Evolutionary conservation across 148 eudicot genomes (phyloP), one percentile per base, ranked within the genome.

Genomic region (Chenopodium album): DNA sequence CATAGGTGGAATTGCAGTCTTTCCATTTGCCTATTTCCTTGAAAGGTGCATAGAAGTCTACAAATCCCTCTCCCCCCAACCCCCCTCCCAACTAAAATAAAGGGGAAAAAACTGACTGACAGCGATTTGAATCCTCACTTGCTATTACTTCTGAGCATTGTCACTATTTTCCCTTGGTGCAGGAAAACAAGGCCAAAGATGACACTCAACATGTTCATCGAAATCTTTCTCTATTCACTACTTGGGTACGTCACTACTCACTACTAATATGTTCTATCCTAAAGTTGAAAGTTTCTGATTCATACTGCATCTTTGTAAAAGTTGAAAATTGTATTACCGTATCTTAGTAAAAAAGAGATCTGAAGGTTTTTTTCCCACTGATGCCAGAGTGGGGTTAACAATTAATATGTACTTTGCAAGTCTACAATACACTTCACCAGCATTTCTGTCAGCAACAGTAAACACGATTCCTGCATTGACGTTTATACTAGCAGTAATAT

Each of bases 341-440:
- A 70, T 76, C 19, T 20, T 29, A 9, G 9, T 64, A 28, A 67
- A 60, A 41, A 80, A 31, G 52, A 77, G 9, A 59, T 79, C 41
- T 73, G 32, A 80, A 48, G 50, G 19, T 63, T 78, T 48, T 63
- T 60, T 17, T 56, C 76, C n/a, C 47, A 48, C 62, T 56, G 72
- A 67, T n/a, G 77, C 74, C 88, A 88, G 90, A 83, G 88, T 88
- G 12, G 90, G 90, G 34, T 84, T 88, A 70, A 79, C 90, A 52
- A 71, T 86, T 52, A 88, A 88, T 81, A 86, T 88, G 88, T 86
- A 86, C 85, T 88, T 88, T 69, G 88, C 90, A 77, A 88, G 90
- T 82, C 69, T 88, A 73, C 50, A 69, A 29, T 88, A 86, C 82
- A 88, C 90, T 79, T 88, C 90, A 68, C 88, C 90, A 69, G 81